Base-by-base conservation (phyloP, 805 yeast species). In the Schwanniomyces sp. region DNA sequence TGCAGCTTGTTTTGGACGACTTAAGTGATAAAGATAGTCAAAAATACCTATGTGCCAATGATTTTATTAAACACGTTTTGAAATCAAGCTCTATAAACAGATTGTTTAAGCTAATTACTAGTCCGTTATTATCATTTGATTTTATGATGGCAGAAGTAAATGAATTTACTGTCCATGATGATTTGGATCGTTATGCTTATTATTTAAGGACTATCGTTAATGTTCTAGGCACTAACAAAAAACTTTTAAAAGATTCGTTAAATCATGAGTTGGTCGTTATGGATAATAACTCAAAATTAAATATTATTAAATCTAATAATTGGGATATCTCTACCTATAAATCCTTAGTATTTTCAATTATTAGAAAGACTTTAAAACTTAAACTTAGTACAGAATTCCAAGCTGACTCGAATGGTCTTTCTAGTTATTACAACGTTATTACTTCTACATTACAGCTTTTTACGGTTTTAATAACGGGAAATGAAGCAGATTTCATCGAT, bases 1-100 rank as follows among this genome's bases (percentile, higher is more conserved):
- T 90, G 5, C 81, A 83, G 50, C 60, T 88, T 0, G 67, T 88
- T 14, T 62, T 91, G 29, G 96, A 91, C 59, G 86, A 82, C 37
- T 61, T 86, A 17, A 63, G 64, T 40, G 72, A 68, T 41, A 63
- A 67, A 5, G 76, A 73, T 38, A 72, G 70, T 9, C 75, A 79
- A 7, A 66, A 73, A 36, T 69, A 70, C 36, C 56, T 76, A 5
- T 59, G 70, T 8, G 76, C 78, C 0, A 64, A 74, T 1, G 72
- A 76, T 44, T 84, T 88, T 80, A 61, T 85, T 3, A 55, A 66
- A 26, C 64, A 69, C 2, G 63, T 72, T 6, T 47, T 78, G 2
- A 66, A 71, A 39, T 68, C 76, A 25, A 91, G 91, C 0, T 73
- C 85, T 0, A 65, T 84, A 0, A 82, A 81, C 49, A 73, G 86